Percentiles rank a stretch among this genome's conserved stretches.
Conservation (phyloP, 192 early-diverging fungal genomes). For the Gryganskiella cystojenkinii region DNA sequence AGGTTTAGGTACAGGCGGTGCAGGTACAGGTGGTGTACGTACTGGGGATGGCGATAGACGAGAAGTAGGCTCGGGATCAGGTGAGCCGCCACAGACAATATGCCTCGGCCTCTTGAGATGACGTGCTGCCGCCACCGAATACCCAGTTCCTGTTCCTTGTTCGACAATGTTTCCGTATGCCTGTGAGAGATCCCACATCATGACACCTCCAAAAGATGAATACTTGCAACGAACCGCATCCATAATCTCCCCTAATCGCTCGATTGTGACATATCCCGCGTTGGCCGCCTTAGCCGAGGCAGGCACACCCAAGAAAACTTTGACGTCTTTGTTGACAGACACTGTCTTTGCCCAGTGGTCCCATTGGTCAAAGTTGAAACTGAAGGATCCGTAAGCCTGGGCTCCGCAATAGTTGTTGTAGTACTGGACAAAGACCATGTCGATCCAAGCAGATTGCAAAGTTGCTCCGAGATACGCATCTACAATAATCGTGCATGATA, state of each 20-base stretch:
- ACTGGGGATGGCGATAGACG: not conserved
- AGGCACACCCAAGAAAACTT: slow-evolving; percentile 71
- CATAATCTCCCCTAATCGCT: slow-evolving; percentile 60
- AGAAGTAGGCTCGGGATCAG: not conserved
- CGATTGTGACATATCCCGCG: slow-evolving; percentile 65
- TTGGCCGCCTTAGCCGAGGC: slow-evolving; percentile 65
- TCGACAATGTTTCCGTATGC: slow-evolving; percentile 64
- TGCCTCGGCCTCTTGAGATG: slow-evolving; percentile 16
- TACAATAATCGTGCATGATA: not conserved
- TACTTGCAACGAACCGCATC: slow-evolving; percentile 60
- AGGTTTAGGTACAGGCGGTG: not conserved
- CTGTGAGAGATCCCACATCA: slow-evolving; percentile 82
- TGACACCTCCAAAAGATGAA: slow-evolving; percentile 73
- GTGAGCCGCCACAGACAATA: slow-evolving; percentile 1
- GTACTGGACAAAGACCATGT: slow-evolving; percentile 83
- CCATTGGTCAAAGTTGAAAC: slow-evolving; percentile 83
- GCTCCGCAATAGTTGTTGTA: slow-evolving; percentile 85
- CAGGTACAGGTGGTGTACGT: not conserved
- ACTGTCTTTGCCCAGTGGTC: slow-evolving; percentile 70
- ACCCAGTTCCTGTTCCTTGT: not conserved
- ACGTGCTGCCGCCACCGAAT: slow-evolving; percentile 6
- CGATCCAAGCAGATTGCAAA: slow-evolving; percentile 68
- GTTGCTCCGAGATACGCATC: slow-evolving; percentile 69
- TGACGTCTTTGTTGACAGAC: slow-evolving; percentile 69
- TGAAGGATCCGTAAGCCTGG: slow-evolving; percentile 38